Evolutionary conservation across 352 stramenopile species (phyloP), one percentile per base, ranked within the genome.

Genomic region (Aphanomyces stellatus): DNA sequence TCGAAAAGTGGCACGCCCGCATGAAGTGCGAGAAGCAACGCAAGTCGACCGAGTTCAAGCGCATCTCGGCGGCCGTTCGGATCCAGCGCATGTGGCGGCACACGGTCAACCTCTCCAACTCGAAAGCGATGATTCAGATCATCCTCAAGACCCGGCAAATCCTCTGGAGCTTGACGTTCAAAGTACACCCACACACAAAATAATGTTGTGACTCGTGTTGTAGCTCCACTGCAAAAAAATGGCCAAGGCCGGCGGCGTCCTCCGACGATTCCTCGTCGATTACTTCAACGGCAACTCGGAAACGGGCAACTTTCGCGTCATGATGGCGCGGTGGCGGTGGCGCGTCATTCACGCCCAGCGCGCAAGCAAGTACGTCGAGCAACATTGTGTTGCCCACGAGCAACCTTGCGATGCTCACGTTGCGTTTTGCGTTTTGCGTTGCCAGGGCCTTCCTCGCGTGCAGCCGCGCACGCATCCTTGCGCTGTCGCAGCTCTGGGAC

Each of bases 341-440:
- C 90, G 90, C 59, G 80, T 93, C 48, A 88, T 93, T 46, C 69
- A 70, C 31, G 85, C 79, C 31, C 81, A 93, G 69, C 79, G 77
- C 3, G 55, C 80, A 30, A 73, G 80, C 43, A 73, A 57, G 62
- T 57, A 57, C 25, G 49, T 25, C 4, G 35, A n/a, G 48, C 10
- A 24, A 4, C 13, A 7, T 48, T 43, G 28, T 25, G n/a, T n/a
- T n/a, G n/a, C n/a, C n/a, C n/a, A n/a, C n/a, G n/a, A n/a, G n/a
- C n/a, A n/a, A n/a, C n/a, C n/a, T n/a, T n/a, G n/a, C n/a, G n/a
- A n/a, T n/a, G n/a, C n/a, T n/a, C n/a, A n/a, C 30, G 13, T 37
- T 22, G 10, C 25, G 22, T 37, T 62, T 24, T 49, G n/a, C 17
- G 33, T 64, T 31, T 41, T 0, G n/a, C n/a, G n/a, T n/a, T 40